phyloP scores from a whole-genome alignment of 306 rosid species.

The Cucumis cinereus region DNA sequence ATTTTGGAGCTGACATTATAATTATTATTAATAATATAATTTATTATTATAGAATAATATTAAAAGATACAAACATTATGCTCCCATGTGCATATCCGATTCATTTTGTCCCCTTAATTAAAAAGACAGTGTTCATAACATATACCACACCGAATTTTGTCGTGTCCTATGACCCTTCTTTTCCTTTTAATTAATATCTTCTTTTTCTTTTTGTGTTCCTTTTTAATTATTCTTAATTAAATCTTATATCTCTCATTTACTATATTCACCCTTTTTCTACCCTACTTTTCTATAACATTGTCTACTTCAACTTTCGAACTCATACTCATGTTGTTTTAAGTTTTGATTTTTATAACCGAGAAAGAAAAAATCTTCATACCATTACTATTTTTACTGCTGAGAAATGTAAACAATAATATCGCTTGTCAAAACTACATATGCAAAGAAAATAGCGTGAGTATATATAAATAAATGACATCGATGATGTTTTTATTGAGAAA shows the following conservation, averaged over 20 bases:
- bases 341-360: neutral
- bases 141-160: neutral
- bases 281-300: neutral
- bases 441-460: too few species aligned
- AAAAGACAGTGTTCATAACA: neutral
- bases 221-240: neutral
- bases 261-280: too few species aligned
- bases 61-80: neutral
- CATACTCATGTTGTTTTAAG: neutral
- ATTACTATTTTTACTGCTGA: too few species aligned
- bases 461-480: too few species aligned
- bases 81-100: neutral
- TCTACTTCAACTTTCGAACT: neutral
- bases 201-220: neutral
- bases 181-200: neutral
- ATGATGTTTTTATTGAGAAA: neutral
- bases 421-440: neutral
- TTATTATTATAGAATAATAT: neutral
- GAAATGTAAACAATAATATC: neutral
- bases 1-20: neutral
- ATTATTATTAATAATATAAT: too few species aligned
- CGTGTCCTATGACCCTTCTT: neutral
- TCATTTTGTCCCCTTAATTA: neutral
- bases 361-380: too few species aligned
- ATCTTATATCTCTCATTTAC: neutral